These are phyloP conservation scores for Xylaria sp. DNA, from an alignment of 2,329 filamentous ascomycete genomes.

Conservation along the genomic window DNA sequence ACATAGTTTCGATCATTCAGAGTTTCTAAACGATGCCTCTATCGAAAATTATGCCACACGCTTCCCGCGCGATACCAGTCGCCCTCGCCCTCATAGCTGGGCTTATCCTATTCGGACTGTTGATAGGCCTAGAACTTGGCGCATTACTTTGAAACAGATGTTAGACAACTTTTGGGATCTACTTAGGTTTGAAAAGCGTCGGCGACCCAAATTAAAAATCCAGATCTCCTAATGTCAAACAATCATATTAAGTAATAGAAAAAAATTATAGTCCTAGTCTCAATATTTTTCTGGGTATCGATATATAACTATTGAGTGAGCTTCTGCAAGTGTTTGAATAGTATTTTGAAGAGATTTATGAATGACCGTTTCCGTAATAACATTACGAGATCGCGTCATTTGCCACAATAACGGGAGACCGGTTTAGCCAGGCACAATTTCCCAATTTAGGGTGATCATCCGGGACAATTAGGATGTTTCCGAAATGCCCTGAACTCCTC, in stretches of 20 bases:
- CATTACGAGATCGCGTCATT: slow-evolving; percentile 10
- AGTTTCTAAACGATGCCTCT: too few relatives aligned
- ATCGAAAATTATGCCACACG: too few relatives aligned
- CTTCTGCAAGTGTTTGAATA: too few relatives aligned
- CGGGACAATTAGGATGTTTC: slow-evolving; percentile 40
- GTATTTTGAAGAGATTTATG: too few relatives aligned
- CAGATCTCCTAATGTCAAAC: too few relatives aligned
- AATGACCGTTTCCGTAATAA: background rate
- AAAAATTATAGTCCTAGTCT: too few relatives aligned
- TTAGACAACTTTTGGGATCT: slow-evolving; percentile 23
- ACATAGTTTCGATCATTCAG: too few relatives aligned
- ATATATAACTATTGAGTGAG: background rate
- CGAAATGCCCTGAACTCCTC: slow-evolving; percentile 38
- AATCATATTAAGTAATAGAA: too few relatives aligned
- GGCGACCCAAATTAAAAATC: slow-evolving; percentile 19
- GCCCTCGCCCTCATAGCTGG: too few relatives aligned
- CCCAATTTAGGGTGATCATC: slow-evolving; percentile 29
- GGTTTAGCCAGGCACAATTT: slow-evolving; percentile 42
- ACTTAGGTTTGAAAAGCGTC: slow-evolving; percentile 23
- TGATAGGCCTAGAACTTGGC: slow-evolving; percentile 7
- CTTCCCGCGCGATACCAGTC: too few relatives aligned
- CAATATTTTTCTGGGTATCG: background rate
- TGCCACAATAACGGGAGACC: slow-evolving; percentile 5
- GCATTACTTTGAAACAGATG: background rate
- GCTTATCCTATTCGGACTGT: background rate